Evolutionary conservation across 306 rosid species (phyloP), one percentile per base, ranked within the genome.

Genomic region (Cucurbita moschata): DNA sequence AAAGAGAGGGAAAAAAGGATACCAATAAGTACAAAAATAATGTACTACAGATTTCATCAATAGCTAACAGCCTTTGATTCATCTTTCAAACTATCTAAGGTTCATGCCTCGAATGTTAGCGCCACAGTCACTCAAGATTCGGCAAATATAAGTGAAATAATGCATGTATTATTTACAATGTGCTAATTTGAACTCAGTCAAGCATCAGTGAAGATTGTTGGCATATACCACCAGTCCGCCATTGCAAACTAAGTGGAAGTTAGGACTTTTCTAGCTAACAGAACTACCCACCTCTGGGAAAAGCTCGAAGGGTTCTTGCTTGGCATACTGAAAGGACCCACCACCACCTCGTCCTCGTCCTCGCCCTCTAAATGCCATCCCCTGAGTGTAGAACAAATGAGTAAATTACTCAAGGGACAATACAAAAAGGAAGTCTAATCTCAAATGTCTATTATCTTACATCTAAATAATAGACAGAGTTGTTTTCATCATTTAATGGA

Each of bases 321-420:
- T 75, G 60, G 78, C 78, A 38, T 44, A 75, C 21, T 53, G 71
- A 63, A 59, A 74, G 57, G 16, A 6, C 46, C 71, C 78, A 10
- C 71, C 69, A 5, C 77, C 52, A 21, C 77, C 78, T 9, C 78
- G 78, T 10, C 78, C 78, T 23, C 78, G 71, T 1, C 77, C 69
- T 42, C 77, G 59, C 35, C 78, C 78, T 62, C 78, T 62, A 62
- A 61, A 75, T 52, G 78, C 78, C 78, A 75, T 75, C 78, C 13
- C 63, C 51, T 69, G 43, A 6, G 42, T 69, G 57, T 21, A 23
- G 73, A 67, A 46, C 40, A 23, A 8, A 69, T 49, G 44, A 47
- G 23, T 4, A 69, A 47, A 69, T 5, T 69, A 69, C 73, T 26
- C n/a, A 19, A 66, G 38, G 39, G 6, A 44, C 2, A 21, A 18